Conservation (phyloP, 2,329 filamentous ascomycete genomes). For the Metarhizium robertsii region DNA sequence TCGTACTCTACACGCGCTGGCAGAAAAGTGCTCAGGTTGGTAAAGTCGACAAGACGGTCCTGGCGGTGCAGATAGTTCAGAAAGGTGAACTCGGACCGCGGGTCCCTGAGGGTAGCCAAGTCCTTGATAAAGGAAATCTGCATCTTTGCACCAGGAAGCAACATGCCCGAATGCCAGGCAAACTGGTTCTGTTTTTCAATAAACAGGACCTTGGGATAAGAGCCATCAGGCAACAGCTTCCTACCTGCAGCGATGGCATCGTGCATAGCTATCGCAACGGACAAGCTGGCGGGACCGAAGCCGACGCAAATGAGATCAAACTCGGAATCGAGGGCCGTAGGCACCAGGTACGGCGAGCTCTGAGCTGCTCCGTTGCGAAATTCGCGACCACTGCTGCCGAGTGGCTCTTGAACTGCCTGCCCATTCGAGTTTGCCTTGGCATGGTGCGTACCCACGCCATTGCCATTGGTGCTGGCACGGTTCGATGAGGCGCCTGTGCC, state of each 20-base stretch:
- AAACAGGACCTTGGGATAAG: constrained; percentile 67
- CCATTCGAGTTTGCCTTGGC: background rate
- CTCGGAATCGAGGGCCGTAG: constrained; percentile 51
- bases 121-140: constrained; percentile 98
- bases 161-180: constrained; percentile 92
- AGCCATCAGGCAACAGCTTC: constrained; percentile 28
- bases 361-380: constrained; percentile 14
- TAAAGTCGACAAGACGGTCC: constrained; percentile 77
- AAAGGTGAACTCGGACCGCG: constrained; percentile 87
- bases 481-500: background rate
- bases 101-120: constrained; percentile 79
- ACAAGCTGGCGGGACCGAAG: constrained; percentile 84
- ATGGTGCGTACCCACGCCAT: background rate
- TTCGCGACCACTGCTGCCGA: constrained; percentile 10
- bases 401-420: background rate
- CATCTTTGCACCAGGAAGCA: constrained; percentile 88
- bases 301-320: constrained; percentile 86
- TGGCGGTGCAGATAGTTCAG: constrained; percentile 85
- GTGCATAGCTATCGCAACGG: constrained; percentile 81
- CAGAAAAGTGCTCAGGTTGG: constrained; percentile 81
- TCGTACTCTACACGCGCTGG: constrained; percentile 85
- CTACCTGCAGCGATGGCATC: constrained; percentile 55
- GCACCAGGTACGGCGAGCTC: constrained; percentile 28
- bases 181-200: constrained; percentile 78
- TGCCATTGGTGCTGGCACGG: constrained; percentile 11